A percentile compares a stretch with the other conserved stretches of the same genome.
phyloP scores from a whole-genome alignment of 208 protist genomes.

The Acanthamoeba healyi region DNA sequence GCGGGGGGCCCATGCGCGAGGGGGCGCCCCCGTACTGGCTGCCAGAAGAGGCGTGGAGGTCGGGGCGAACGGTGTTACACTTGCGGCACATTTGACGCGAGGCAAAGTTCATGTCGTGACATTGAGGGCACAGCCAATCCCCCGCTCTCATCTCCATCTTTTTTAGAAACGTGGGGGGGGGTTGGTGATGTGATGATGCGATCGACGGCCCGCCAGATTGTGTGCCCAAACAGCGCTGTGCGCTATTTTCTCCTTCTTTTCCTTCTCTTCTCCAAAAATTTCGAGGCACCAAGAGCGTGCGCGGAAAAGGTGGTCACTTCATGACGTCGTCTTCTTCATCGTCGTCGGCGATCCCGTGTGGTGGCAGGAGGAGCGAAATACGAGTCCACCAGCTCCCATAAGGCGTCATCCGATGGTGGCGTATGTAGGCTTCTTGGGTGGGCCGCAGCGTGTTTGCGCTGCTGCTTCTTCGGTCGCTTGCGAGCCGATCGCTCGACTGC shows the following conservation, averaged over 20 bases:
- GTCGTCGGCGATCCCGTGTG: too few species aligned
- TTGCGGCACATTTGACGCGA: slow-evolving; percentile 35
- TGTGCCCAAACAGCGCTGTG: too few species aligned
- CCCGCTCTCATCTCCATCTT: slow-evolving; percentile 27
- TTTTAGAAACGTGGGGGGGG: neutral
- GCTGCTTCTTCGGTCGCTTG: neutral
- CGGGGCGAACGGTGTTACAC: slow-evolving; percentile 63
- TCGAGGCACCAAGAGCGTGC: too few species aligned
- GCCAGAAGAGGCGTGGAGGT: neutral
- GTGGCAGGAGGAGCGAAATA: neutral
- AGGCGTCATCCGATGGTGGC: neutral
- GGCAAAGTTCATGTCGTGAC: slow-evolving; percentile 61
- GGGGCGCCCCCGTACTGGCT: too few species aligned
- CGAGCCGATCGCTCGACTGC: too few species aligned
- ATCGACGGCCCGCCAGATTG: neutral
- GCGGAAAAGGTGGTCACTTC: neutral
- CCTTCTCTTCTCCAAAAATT: neutral
- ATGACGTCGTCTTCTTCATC: neutral
- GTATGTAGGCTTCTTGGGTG: neutral
- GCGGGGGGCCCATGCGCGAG: neutral
- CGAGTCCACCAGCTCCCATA: neutral
- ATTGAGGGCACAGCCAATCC: slow-evolving; percentile 56
- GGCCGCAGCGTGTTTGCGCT: too few species aligned
- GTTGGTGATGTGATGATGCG: too few species aligned
- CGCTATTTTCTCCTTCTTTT: neutral